Evolutionary conservation across 176 grass and related monocot species (phyloP).

Genomic region (Puccinellia tenuiflora): DNA sequence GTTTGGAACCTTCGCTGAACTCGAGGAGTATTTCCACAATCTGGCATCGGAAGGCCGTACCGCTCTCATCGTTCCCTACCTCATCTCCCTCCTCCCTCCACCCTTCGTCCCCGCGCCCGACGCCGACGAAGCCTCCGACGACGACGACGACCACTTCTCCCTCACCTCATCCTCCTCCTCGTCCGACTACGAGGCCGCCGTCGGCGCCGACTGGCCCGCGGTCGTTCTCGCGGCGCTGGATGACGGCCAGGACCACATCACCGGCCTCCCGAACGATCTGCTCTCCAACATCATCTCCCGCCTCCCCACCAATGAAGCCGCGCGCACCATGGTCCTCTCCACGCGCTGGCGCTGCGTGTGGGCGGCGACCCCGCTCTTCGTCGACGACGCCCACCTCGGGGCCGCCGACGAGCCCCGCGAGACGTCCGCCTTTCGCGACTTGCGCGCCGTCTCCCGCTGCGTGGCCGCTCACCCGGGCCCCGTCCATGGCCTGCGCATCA

Average conservation of each 20-base stretch:
- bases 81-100: neutral
- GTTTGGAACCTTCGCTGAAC: neutral
- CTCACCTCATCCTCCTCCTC: neutral
- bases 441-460: neutral
- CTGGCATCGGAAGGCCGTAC: neutral
- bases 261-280: neutral
- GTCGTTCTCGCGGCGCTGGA: neutral
- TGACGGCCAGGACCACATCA: conserved; percentile 2
- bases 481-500: neutral
- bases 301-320: neutral
- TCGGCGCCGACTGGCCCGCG: no score
- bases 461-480: conserved; percentile 6
- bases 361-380: neutral
- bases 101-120: neutral
- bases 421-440: neutral
- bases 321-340: neutral
- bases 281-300: neutral
- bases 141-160: neutral
- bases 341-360: neutral
- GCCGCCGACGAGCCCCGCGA: neutral
- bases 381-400: conserved; percentile 6
- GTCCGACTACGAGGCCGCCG: neutral
- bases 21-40: neutral
- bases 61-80: neutral
- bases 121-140: no score